These are phyloP conservation scores for Ocimum tenuiflorum DNA, from an alignment of 257 asterid genomes.

Conservation along the genomic window DNA sequence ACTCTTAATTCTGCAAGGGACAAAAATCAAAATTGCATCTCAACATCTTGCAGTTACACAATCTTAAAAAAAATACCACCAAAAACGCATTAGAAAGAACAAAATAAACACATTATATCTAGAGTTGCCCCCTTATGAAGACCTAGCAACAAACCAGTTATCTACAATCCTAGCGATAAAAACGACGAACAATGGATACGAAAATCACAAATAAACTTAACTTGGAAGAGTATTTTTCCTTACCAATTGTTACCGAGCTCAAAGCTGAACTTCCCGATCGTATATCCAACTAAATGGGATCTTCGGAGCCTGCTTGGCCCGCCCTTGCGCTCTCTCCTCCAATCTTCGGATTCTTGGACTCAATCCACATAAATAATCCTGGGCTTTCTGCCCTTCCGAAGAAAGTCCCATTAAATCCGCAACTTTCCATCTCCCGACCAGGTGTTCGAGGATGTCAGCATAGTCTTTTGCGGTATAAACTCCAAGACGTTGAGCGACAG, in stretches of 20 bases:
- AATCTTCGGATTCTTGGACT: slow-evolving; percentile 53
- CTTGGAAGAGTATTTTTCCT: background rate
- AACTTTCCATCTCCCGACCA: slow-evolving; percentile 68
- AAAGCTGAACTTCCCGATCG: slow-evolving; percentile 63
- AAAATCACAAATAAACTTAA: background rate
- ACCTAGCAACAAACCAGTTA: slow-evolving; percentile 25
- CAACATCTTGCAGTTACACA: background rate
- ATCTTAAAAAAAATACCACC: background rate
- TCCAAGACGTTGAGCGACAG: slow-evolving; percentile 66
- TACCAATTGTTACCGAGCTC: slow-evolving; percentile 17
- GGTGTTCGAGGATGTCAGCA: slow-evolving; percentile 66
- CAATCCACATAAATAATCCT: slow-evolving; percentile 66
- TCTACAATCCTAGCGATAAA: slow-evolving; percentile 33
- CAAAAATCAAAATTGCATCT: background rate
- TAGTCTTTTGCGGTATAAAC: slow-evolving; percentile 70
- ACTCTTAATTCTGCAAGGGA: background rate
- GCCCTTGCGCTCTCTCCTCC: slow-evolving; percentile 59
- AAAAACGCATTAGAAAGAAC: background rate
- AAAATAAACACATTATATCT: slow-evolving; percentile 15
- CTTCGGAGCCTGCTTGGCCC: slow-evolving; percentile 47
- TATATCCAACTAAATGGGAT: slow-evolving; percentile 63
- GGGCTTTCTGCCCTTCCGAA: slow-evolving; percentile 59
- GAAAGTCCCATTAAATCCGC: slow-evolving; percentile 45
- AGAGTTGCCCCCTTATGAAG: slow-evolving; percentile 21
- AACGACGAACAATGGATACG: slow-evolving; percentile 1